Conservation (phyloP, 176 grass and related monocot species). For the Aegilops umbellulata region DNA sequence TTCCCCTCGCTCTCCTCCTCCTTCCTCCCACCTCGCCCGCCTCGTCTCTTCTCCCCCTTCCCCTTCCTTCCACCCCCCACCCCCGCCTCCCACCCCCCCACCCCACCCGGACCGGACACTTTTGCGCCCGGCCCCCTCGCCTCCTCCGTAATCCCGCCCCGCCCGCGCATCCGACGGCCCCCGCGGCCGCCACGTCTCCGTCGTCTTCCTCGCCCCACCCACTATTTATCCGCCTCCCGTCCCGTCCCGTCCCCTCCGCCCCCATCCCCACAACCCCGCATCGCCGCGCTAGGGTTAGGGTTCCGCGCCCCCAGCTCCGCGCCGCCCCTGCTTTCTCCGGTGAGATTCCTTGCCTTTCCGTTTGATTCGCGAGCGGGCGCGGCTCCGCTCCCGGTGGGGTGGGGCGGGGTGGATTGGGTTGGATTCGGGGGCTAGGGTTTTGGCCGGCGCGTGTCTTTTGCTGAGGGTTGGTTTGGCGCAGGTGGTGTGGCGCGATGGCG, state of each 20-base stretch:
- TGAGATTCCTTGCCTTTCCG: not conserved
- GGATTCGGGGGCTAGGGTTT: slow-evolving; percentile 54
- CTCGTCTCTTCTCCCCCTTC: not conserved
- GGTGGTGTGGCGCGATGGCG: slow-evolving; percentile 52
- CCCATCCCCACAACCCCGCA: not conserved
- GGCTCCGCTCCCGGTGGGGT: not conserved
- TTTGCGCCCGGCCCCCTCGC: slow-evolving; percentile 30
- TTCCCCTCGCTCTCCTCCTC: slow-evolving; percentile 20
- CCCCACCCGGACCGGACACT: slow-evolving; percentile 7
- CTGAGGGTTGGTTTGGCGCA: not conserved
- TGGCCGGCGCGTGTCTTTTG: slow-evolving; percentile 10
- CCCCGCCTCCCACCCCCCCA: not conserved
- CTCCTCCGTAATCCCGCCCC: slow-evolving; percentile 14
- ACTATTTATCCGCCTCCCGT: slow-evolving; percentile 49
- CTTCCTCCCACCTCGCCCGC: not conserved
- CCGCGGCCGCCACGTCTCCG: slow-evolving; percentile 36
- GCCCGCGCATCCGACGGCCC: slow-evolving; percentile 37
- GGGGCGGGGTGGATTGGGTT: not conserved
- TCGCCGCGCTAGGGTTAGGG: slow-evolving; percentile 55
- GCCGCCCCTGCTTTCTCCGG: slow-evolving; percentile 4
- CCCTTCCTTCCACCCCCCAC: not conserved
- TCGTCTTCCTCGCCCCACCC: slow-evolving; percentile 67
- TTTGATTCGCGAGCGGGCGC: not conserved
- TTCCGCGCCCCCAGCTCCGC: not conserved
- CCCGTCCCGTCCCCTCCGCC: slow-evolving; percentile 17